Percentiles rank a stretch among this genome's conserved stretches.
Conservation (phyloP, 495 filamentous ascomycete genomes). For the Penicillium robsamsonii region DNA sequence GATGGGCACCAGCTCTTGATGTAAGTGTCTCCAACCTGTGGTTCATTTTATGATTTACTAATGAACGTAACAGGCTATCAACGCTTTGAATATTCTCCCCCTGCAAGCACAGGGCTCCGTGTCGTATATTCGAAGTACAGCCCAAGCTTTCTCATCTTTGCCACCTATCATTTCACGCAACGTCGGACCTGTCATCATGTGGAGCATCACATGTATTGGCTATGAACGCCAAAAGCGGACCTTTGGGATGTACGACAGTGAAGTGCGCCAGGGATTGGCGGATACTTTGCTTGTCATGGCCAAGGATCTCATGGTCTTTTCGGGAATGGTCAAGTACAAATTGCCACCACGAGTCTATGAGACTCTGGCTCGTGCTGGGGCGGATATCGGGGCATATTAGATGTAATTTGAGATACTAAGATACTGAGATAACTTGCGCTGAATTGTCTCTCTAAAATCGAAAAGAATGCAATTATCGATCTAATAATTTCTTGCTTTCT, state of each 20-base stretch:
- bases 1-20: conserved; percentile 77
- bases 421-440: neutral
- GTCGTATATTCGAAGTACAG: conserved; percentile 66
- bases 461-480: neutral
- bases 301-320: conserved; percentile 89
- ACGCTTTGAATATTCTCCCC: conserved; percentile 70
- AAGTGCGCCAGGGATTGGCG: conserved; percentile 65
- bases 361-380: conserved; percentile 71
- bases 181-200: conserved; percentile 84
- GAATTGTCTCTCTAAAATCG: neutral
- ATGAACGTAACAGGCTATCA: conserved; percentile 62
- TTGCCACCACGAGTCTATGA: conserved; percentile 75
- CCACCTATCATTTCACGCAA: conserved; percentile 78
- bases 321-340: conserved; percentile 88
- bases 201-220: conserved; percentile 84
- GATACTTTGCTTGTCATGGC: conserved; percentile 71
- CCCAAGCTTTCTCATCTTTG: conserved; percentile 71
- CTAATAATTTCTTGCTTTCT: neutral
- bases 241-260: conserved; percentile 67
- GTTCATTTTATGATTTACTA: conserved; percentile 12
- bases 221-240: conserved; percentile 66
- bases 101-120: conserved; percentile 67
- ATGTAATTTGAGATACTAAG: neutral
- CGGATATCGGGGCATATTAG: conserved; percentile 63
- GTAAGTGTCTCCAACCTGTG: conserved; percentile 52